A percentile compares a stretch with the other conserved stretches of the same genome.
These are phyloP conservation scores for Apophysomyces variabilis DNA, from an alignment of 371 early-diverging fungal genomes.

Conservation along the genomic window DNA sequence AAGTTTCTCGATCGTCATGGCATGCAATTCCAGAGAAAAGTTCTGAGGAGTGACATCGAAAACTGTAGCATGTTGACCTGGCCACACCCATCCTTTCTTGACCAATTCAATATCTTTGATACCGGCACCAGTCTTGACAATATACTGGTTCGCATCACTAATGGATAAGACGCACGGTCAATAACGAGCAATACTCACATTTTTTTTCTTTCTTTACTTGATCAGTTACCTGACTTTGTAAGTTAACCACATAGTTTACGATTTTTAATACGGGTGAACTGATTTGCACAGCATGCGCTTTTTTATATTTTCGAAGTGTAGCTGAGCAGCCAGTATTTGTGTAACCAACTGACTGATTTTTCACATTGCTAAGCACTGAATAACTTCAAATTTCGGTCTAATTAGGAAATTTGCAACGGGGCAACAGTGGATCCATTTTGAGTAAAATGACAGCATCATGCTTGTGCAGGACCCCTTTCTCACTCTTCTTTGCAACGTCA, in stretches of 20 bases:
- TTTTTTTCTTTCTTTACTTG: background rate
- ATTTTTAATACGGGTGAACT: background rate
- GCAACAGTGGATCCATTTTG: too few species aligned
- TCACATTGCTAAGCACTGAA: too few species aligned
- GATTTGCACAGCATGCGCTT: background rate
- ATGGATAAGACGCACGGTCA: background rate
- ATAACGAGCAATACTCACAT: background rate
- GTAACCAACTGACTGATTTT: too few species aligned
- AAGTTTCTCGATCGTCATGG: constrained; percentile 59
- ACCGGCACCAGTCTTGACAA: constrained; percentile 47
- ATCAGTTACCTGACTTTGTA: constrained; percentile 13
- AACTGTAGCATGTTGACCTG: constrained; percentile 28
- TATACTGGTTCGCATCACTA: constrained; percentile 43
- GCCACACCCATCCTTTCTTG: constrained; percentile 66
- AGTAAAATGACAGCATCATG: too few species aligned
- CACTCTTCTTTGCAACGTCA: too few species aligned
- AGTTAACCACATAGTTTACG: constrained; percentile 2
- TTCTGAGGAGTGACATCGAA: constrained; percentile 52
- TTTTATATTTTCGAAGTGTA: background rate
- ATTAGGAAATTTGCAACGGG: too few species aligned
- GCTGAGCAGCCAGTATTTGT: constrained; percentile 1
- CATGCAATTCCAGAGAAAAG: constrained; percentile 50
- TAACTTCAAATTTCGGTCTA: too few species aligned
- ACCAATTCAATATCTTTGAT: constrained; percentile 59
- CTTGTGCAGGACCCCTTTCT: too few species aligned